Percentiles rank a stretch among this genome's conserved stretches.
Conservation (phyloP, 2,329 filamentous ascomycete genomes). For the Clonostachys solani region DNA sequence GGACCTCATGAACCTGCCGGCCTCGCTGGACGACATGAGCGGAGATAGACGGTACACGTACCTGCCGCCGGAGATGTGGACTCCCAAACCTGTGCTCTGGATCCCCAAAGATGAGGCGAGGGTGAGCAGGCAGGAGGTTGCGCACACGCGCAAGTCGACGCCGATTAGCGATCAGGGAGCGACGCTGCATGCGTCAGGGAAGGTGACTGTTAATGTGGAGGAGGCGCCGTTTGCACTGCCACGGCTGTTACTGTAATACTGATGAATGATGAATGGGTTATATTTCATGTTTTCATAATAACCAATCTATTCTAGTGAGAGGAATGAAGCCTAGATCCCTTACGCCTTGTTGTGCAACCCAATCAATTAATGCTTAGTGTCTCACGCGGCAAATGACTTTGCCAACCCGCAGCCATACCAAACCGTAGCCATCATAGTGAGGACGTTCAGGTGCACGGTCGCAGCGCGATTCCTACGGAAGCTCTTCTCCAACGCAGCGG, state of each 20-base stretch:
- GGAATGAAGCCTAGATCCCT: no score
- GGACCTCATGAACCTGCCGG: conserved; percentile 49
- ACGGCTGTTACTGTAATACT: conserved; percentile 37
- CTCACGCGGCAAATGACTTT: no score
- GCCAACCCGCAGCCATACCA: not conserved
- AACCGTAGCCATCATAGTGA: not conserved
- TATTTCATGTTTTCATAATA: no score
- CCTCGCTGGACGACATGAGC: conserved; percentile 54
- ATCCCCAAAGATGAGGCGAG: conserved; percentile 73
- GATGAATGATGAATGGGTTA: not conserved
- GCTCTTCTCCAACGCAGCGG: not conserved
- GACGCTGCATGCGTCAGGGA: conserved; percentile 23
- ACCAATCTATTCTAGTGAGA: no score
- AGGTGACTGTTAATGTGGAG: conserved; percentile 27
- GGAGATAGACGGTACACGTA: conserved; percentile 52
- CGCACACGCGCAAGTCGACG: conserved; percentile 66
- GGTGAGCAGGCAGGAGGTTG: conserved; percentile 73
- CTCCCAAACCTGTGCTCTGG: conserved; percentile 69
- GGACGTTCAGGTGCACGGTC: not conserved
- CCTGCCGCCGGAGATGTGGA: conserved; percentile 62
- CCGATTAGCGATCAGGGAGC: conserved; percentile 65
- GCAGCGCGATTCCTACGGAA: conserved; percentile 1
- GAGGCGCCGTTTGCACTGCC: conserved; percentile 28
- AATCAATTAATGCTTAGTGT: no score
- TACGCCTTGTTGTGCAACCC: no score